Conservation (phyloP, 495 filamentous ascomycete species). For the Letharia columbiana region DNA sequence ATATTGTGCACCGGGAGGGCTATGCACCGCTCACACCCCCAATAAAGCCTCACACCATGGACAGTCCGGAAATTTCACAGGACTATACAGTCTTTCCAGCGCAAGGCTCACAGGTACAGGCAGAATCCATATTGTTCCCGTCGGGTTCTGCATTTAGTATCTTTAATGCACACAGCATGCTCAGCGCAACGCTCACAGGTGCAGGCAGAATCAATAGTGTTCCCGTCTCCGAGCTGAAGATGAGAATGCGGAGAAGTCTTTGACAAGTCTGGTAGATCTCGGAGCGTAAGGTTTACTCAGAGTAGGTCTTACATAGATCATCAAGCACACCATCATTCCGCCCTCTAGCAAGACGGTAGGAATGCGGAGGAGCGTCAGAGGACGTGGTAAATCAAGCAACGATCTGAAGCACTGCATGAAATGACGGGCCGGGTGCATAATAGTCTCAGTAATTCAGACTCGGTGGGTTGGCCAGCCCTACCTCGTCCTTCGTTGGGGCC, state of each 20-base stretch:
- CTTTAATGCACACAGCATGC: not conserved
- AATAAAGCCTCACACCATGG: not conserved
- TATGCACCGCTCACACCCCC: not conserved
- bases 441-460: too few relatives aligned
- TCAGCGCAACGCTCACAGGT: not conserved
- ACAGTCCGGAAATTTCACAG: not conserved
- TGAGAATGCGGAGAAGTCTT: not conserved
- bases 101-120: not conserved
- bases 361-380: not conserved
- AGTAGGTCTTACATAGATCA: too few relatives aligned
- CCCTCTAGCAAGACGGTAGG: too few relatives aligned
- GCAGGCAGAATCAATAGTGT: not conserved
- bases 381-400: not conserved
- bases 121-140: not conserved
- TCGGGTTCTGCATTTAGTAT: not conserved
- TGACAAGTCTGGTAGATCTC: too few relatives aligned
- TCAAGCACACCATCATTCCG: too few relatives aligned
- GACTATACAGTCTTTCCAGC: not conserved
- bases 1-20: not conserved
- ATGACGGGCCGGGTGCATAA: not conserved
- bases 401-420: not conserved
- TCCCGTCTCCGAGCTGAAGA: not conserved
- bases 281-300: too few relatives aligned
- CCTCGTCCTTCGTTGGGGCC: too few relatives aligned
- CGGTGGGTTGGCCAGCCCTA: too few relatives aligned